Evolutionary conservation across 306 rosid species (phyloP).

Genomic region (Lupinus albus): DNA sequence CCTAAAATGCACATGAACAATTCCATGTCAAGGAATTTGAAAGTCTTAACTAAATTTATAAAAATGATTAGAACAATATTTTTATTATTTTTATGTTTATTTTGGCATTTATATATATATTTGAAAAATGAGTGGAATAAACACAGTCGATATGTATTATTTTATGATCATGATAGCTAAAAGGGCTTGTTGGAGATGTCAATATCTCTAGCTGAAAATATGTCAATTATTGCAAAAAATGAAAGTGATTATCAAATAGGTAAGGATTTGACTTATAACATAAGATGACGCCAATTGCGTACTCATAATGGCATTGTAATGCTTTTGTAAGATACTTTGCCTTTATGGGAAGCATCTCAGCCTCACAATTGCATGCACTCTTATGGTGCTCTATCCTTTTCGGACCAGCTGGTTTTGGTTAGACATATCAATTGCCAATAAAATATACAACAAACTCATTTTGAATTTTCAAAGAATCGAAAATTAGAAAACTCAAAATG

Average conservation of each 20-base stretch:
- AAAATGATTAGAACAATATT: too few species aligned
- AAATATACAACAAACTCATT: too few species aligned
- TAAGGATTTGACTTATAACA: conserved; percentile 41
- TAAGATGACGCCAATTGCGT: conserved; percentile 38
- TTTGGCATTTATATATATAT: too few species aligned
- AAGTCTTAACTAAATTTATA: too few species aligned
- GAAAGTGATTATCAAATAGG: conserved; percentile 37
- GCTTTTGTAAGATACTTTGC: conserved; percentile 29
- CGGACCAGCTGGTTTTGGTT: conserved; percentile 40
- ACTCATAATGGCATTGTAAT: conserved; percentile 31
- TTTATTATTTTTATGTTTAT: too few species aligned
- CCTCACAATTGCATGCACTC: conserved; percentile 32
- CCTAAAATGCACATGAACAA: too few species aligned
- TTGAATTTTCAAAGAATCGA: too few species aligned
- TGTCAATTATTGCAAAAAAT: conserved; percentile 33
- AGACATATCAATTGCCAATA: not conserved
- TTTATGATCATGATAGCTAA: too few species aligned
- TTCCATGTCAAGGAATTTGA: too few species aligned
- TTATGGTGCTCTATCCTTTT: conserved; percentile 47
- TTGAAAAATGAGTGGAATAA: too few species aligned
- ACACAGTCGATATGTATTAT: not conserved
- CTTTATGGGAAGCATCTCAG: conserved; percentile 27
- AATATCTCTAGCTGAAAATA: conserved; percentile 19
- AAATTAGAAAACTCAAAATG: too few species aligned
- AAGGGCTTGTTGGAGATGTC: conserved; percentile 9